These are phyloP conservation scores for Scleromitrula shiraiana DNA, from an alignment of 2,329 filamentous ascomycete species.

Conservation along the genomic window DNA sequence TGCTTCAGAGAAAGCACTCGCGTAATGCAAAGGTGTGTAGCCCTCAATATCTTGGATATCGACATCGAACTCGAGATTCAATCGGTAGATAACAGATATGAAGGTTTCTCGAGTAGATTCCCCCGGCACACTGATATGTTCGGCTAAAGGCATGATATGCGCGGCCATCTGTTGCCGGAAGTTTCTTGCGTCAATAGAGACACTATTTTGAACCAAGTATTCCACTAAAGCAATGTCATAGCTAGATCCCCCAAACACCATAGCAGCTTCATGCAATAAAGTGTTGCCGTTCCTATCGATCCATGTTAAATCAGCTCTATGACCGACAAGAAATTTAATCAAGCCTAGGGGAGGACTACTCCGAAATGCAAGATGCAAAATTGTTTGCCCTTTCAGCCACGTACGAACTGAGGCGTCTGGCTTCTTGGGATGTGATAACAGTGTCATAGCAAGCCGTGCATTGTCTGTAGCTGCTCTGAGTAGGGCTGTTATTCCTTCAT, in stretches of 20 bases:
- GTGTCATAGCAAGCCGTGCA: not conserved
- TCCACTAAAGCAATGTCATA: not conserved
- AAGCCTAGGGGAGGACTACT: not conserved
- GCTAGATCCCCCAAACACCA: not conserved
- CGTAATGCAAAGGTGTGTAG: conserved; percentile 13
- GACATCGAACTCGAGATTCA: not conserved
- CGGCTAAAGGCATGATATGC: conserved; percentile 2
- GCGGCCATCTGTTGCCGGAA: conserved; percentile 1
- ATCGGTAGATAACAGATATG: not conserved
- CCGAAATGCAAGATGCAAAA: conserved; percentile 8
- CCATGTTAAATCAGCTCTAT: conserved; percentile 7
- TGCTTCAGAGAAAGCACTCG: conserved; percentile 8
- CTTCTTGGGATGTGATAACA: not conserved
- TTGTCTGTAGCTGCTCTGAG: not conserved
- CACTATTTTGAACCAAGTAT: not conserved
- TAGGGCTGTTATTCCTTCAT: not conserved
- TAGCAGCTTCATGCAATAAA: conserved; percentile 7
- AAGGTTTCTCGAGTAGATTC: not conserved
- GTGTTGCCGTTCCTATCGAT: conserved; percentile 8
- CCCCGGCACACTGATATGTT: no score
- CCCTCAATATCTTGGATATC: conserved; percentile 8
- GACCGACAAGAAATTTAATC: conserved; percentile 7
- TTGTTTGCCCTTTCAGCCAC: not conserved
- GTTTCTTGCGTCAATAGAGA: not conserved
- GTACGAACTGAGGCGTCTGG: not conserved